These are phyloP conservation scores for Hondaea fermentalgiana DNA, from an alignment of 108 stramenopile species.

Conservation along the genomic window DNA sequence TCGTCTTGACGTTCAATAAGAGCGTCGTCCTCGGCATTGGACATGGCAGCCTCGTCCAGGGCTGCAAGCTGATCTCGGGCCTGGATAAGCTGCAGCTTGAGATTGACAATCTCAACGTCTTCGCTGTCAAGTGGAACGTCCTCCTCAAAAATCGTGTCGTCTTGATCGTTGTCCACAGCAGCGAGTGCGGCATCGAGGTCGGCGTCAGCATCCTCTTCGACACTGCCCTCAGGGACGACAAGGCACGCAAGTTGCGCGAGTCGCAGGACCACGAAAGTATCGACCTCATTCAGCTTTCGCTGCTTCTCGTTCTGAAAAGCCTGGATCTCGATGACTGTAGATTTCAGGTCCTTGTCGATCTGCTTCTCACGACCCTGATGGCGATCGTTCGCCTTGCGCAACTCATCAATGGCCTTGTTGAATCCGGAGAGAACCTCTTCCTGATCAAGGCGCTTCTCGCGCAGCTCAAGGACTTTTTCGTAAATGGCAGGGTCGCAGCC, in stretches of 20 bases:
- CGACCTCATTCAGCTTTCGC: constrained; percentile 35
- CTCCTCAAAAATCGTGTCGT: neutral
- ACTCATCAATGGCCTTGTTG: constrained; percentile 43
- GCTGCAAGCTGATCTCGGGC: neutral
- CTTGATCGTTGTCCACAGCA: neutral
- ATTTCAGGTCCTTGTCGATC: constrained; percentile 47
- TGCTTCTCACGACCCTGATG: constrained; percentile 31
- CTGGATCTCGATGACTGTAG: constrained; percentile 41
- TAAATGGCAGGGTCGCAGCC: constrained; percentile 45
- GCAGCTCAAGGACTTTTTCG: constrained; percentile 53
- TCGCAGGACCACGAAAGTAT: neutral
- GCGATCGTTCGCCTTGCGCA: constrained; percentile 41
- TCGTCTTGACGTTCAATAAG: neutral
- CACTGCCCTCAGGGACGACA: neutral
- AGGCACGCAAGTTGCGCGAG: constrained; percentile 13
- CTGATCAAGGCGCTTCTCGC: constrained; percentile 50
- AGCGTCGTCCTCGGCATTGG: neutral
- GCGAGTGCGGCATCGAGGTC: neutral
- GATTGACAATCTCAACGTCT: neutral
- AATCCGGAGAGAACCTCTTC: constrained; percentile 45
- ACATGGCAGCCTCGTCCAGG: neutral
- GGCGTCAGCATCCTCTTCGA: neutral
- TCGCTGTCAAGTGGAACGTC: neutral
- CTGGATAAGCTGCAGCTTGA: neutral
- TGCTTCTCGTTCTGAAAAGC: constrained; percentile 59